Evolutionary conservation across 345 rosid genomes (phyloP).

Genomic region (Melaleuca alternifolia): DNA sequence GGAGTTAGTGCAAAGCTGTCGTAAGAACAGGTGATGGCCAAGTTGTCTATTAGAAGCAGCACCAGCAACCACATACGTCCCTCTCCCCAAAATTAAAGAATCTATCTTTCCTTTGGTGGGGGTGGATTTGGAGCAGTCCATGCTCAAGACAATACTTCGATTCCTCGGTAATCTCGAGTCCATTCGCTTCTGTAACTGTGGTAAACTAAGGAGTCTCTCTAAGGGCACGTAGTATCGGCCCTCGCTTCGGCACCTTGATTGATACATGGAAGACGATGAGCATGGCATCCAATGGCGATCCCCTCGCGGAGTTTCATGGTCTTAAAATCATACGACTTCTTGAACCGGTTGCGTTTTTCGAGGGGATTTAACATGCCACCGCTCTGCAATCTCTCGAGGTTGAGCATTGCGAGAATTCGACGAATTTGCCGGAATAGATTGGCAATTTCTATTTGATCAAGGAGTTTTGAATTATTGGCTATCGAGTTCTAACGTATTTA

Average conservation of each 20-base stretch:
- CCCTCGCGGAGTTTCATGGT: not conserved
- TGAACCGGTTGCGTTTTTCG: not conserved
- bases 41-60: too few species aligned
- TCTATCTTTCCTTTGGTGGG: too few species aligned
- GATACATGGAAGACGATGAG: not conserved
- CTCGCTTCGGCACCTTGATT: not conserved
- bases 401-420: accelerated
- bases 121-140: too few species aligned
- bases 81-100: too few species aligned
- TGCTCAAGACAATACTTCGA: too few species aligned
- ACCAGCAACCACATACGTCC: too few species aligned
- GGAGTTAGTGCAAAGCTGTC: too few species aligned
- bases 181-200: not conserved
- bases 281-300: not conserved
- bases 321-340: not conserved
- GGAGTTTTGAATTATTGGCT: not conserved
- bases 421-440: not conserved
- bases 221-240: not conserved
- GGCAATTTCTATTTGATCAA: not conserved
- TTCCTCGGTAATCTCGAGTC: not conserved
- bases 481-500: not conserved
- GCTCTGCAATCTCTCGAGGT: not conserved
- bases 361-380: not conserved
- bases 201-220: not conserved
- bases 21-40: too few species aligned